Base-by-base conservation (phyloP, 176 grass and related monocot genomes). In the Eremochloa ophiuroides region DNA sequence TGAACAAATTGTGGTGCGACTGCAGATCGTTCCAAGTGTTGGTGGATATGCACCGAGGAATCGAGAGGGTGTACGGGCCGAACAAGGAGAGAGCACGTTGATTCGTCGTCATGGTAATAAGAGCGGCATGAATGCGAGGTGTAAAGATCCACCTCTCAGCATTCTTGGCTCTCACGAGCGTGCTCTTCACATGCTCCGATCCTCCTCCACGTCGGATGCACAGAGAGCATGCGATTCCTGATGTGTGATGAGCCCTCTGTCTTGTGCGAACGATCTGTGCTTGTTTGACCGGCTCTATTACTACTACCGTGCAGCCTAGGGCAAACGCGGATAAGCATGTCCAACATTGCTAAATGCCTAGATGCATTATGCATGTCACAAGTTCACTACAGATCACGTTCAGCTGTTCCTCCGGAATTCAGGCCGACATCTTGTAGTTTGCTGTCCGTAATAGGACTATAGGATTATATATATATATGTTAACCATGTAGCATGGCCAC, bases 71-170 rank as follows among this genome's bases (percentile, higher is more conserved):
- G 46, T 27, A 76, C 61, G 44, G 60, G n/a, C 51, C 51, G 22
- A 14, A 35, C 34, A 35, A 39, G 14, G 20, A 6, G 20, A 6
- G 50, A 37, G 35, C 43, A 74, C 63, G 39, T 30, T 60, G 71
- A 59, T 63, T 58, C 34, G n/a, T 70, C 30, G 34, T 69, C 76
- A 66, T 31, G 53, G 71, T 77, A 74, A 40, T 77, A 64, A 69
- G 74, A 41, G 68, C 35, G 27, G 46, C 11, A 66, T 73, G 42
- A 86, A 82, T 82, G 82, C 66, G 41, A 44, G 55, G 61, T 69
- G 83, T 94, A 86, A 88, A 86, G 80, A 82, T 79, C 83, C 92
- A 91, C 92, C 89, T 94, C 92, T 66, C 89, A 87, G 83, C 89
- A 94, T 94, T 94, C 73, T 89, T 89, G 60, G 67, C 60, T 79